Evolutionary conservation across 2,329 filamentous ascomycete species (phyloP).

Genomic region (Davidsoniella neocaledoniae): DNA sequence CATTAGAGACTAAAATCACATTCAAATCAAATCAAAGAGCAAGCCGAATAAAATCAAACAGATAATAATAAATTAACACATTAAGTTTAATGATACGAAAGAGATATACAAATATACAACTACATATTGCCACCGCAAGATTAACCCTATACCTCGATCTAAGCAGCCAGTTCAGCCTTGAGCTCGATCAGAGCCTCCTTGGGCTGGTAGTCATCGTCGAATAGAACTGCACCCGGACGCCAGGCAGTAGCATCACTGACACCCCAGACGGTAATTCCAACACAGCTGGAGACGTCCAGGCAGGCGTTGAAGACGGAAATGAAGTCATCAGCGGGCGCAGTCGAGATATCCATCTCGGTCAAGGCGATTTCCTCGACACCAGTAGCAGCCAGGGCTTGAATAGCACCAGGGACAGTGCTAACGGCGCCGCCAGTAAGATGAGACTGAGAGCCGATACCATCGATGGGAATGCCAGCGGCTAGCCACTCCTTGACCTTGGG

Average conservation of each 20-base stretch:
- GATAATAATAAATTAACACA: background rate
- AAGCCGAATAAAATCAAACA: background rate
- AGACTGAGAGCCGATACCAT: slow-evolving; percentile 43
- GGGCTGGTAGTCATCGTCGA: slow-evolving; percentile 32
- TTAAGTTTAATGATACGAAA: background rate
- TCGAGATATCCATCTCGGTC: slow-evolving; percentile 51
- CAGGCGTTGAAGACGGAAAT: slow-evolving; percentile 41
- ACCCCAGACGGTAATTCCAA: slow-evolving; percentile 50
- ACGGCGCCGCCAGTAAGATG: slow-evolving; percentile 33
- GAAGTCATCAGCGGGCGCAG: slow-evolving; percentile 39
- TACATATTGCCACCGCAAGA: background rate
- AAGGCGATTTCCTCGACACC: slow-evolving; percentile 41
- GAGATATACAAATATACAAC: background rate
- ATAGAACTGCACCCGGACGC: slow-evolving; percentile 33
- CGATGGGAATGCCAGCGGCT: slow-evolving; percentile 43
- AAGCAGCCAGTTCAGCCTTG: slow-evolving; percentile 2
- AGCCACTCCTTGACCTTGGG: slow-evolving; percentile 46
- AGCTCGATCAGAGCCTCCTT: slow-evolving; percentile 35
- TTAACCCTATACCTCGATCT: background rate
- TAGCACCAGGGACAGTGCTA: slow-evolving; percentile 28
- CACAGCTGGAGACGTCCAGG: slow-evolving; percentile 38
- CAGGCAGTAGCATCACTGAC: slow-evolving; percentile 34
- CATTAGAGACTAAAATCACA: background rate
- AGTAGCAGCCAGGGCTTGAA: slow-evolving; percentile 34
- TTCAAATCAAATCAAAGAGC: background rate